Percentiles rank a stretch among this genome's conserved stretches.
Conservation (phyloP, 163 green algal species). For the Chloromonas sp. region DNA sequence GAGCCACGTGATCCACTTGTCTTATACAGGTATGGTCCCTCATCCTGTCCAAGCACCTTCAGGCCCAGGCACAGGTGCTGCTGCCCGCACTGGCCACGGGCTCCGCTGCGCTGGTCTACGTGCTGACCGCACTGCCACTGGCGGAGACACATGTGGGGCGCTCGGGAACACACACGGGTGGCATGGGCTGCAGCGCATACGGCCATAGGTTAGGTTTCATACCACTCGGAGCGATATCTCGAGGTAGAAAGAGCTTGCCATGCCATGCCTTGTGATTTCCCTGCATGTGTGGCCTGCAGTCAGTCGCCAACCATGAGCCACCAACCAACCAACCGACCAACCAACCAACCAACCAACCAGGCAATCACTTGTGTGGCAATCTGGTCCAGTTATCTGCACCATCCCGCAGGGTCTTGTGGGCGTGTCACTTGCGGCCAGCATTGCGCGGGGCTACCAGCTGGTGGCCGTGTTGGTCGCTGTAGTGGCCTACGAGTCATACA, state of each 20-base stretch:
- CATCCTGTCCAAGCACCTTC: slow-evolving; percentile 7
- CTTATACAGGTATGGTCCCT: not conserved
- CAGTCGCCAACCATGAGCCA: too few relatives aligned
- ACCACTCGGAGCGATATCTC: too few relatives aligned
- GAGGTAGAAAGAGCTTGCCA: too few relatives aligned
- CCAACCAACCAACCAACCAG: too few relatives aligned
- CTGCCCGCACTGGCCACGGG: not conserved
- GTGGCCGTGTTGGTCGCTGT: not conserved
- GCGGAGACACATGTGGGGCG: not conserved
- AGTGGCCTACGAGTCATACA: not conserved
- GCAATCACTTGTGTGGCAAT: not conserved
- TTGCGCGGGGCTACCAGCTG: not conserved
- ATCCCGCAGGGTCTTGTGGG: not conserved
- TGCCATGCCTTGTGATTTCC: too few relatives aligned
- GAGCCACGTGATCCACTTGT: too few relatives aligned
- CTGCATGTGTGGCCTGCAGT: too few relatives aligned
- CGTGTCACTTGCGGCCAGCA: not conserved
- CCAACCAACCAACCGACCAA: too few relatives aligned
- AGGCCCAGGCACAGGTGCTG: not conserved
- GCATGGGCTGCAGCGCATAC: too few relatives aligned
- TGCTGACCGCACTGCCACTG: not conserved
- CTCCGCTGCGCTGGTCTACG: not conserved
- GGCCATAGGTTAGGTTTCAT: too few relatives aligned
- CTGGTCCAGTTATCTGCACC: not conserved
- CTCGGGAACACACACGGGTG: not conserved